Percentiles rank a stretch among this genome's conserved stretches.
These are phyloP conservation scores for Xerocomus minutiporus DNA, from an alignment of 1,284 basidiomycete genomes.

Conservation along the genomic window DNA sequence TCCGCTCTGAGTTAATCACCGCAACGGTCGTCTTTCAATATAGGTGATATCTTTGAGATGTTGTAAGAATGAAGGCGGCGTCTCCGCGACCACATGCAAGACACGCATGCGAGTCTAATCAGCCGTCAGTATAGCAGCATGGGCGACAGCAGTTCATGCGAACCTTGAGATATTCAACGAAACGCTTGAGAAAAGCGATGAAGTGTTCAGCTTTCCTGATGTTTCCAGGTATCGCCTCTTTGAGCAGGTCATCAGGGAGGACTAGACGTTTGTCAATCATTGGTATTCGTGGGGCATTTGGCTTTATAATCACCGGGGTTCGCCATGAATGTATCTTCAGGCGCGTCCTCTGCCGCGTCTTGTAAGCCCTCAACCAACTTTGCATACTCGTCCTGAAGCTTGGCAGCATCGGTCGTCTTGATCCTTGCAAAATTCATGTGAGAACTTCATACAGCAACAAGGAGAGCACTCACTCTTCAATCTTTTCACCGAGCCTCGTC, in stretches of 20 bases:
- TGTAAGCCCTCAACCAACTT: constrained; percentile 95
- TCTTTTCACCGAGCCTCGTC: constrained; percentile 82
- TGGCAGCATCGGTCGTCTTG: constrained; percentile 89
- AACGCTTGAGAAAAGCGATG: constrained; percentile 95
- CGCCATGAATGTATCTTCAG: constrained; percentile 84
- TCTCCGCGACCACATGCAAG: constrained; percentile 98
- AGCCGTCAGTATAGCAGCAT: constrained; percentile 13
- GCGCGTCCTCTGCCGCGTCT: constrained; percentile 56
- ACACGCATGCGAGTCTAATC: constrained; percentile 94
- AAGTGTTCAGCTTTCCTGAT: constrained; percentile 99
- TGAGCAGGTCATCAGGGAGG: constrained; percentile 90
- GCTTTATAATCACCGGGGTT: constrained; percentile 65
- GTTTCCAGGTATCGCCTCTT: constrained; percentile 96
- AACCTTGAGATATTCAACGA: constrained; percentile 98
- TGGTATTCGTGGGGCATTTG: neutral
- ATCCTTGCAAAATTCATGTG: constrained; percentile 54
- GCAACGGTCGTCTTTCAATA: constrained; percentile 93
- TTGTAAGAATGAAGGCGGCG: constrained; percentile 95
- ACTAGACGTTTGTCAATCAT: constrained; percentile 44
- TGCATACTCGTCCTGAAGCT: constrained; percentile 97
- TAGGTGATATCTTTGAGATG: constrained; percentile 99
- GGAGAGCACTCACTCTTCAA: constrained; percentile 74
- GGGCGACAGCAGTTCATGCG: constrained; percentile 11
- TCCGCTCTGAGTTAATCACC: constrained; percentile 43
- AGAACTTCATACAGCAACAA: constrained; percentile 1